Conservation (phyloP, 2,329 filamentous ascomycete species). For the Aspergillus fischeri region DNA sequence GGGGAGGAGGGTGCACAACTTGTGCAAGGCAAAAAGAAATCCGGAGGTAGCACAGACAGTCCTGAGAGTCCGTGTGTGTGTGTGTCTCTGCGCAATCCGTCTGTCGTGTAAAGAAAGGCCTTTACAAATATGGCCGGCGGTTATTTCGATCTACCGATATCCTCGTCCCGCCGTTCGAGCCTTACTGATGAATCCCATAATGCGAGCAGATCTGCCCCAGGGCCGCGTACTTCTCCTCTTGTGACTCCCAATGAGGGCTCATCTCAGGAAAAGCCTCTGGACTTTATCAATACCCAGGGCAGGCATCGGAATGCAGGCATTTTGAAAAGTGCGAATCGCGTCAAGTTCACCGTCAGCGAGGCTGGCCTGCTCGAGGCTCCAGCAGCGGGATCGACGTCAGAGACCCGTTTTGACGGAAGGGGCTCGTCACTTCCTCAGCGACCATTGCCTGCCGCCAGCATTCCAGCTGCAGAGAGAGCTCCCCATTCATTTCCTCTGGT, state of each 20-base stretch:
- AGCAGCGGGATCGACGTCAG: constrained; percentile 20
- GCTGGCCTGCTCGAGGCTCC: constrained; percentile 16
- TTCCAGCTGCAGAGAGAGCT: constrained; percentile 30
- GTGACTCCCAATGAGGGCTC: constrained; percentile 21
- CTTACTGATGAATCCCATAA: constrained; percentile 20
- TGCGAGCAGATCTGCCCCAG: constrained; percentile 19
- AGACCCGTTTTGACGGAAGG: constrained; percentile 28
- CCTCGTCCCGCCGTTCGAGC: constrained; percentile 23
- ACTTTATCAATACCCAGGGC: constrained; percentile 25
- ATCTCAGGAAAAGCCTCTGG: constrained; percentile 14
- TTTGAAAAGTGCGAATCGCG: constrained; percentile 32
- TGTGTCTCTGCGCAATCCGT: neutral
- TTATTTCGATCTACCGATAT: constrained; percentile 30
- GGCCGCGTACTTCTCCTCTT: constrained; percentile 23
- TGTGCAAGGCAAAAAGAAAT: neutral
- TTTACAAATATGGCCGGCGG: constrained; percentile 28
- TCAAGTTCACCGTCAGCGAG: constrained; percentile 29
- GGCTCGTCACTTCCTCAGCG: constrained; percentile 27
- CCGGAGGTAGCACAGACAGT: constrained; percentile 9
- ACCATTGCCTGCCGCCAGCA: constrained; percentile 33
- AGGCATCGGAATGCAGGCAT: constrained; percentile 37
- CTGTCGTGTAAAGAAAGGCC: constrained; percentile 6
- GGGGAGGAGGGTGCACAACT: neutral
- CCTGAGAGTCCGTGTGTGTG: constrained; percentile 3
- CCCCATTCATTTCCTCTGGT: constrained; percentile 21